Percentiles rank a stretch among this genome's conserved stretches.
Conservation (phyloP, 352 stramenopile species). For the Globisporangium lucens region DNA sequence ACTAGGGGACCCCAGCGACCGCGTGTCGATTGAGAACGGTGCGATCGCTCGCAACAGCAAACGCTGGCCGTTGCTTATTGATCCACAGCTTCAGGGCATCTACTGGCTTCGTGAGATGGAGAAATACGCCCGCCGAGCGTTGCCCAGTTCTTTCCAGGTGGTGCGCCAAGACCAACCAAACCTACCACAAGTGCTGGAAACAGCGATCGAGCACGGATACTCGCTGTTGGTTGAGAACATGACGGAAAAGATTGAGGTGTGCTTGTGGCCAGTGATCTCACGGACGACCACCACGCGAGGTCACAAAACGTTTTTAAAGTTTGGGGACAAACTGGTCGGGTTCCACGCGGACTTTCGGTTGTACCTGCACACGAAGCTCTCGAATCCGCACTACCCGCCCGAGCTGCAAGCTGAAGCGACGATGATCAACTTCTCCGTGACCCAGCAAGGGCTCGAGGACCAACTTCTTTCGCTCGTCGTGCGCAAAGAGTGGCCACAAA, state of each 20-base stretch:
- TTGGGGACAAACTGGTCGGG: constrained; percentile 88
- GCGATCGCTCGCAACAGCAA: constrained; percentile 78
- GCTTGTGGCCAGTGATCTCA: constrained; percentile 82
- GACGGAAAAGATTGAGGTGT: constrained; percentile 81
- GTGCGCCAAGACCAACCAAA: constrained; percentile 83
- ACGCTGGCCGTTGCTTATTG: constrained; percentile 86
- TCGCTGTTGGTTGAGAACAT: constrained; percentile 90
- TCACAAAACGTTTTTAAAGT: constrained; percentile 69
- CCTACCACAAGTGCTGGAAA: constrained; percentile 67
- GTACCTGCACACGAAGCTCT: constrained; percentile 92
- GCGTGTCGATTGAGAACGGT: constrained; percentile 90
- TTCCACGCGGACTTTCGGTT: constrained; percentile 78
- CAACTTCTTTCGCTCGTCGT: constrained; percentile 87
- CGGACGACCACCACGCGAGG: constrained; percentile 70
- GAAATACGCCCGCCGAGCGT: constrained; percentile 41
- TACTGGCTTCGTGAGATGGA: constrained; percentile 88
- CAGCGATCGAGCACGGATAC: constrained; percentile 74
- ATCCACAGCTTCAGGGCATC: constrained; percentile 90
- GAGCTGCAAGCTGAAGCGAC: constrained; percentile 91
- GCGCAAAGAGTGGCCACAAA: constrained; percentile 88
- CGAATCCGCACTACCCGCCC: constrained; percentile 90
- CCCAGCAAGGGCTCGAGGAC: constrained; percentile 86
- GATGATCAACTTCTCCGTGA: constrained; percentile 92
- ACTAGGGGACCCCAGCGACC: constrained; percentile 83
- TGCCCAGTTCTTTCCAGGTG: constrained; percentile 57